Evolutionary conservation across 1,139 yeast species (phyloP).

Genomic region (Blastobotrys malaysiensis): DNA sequence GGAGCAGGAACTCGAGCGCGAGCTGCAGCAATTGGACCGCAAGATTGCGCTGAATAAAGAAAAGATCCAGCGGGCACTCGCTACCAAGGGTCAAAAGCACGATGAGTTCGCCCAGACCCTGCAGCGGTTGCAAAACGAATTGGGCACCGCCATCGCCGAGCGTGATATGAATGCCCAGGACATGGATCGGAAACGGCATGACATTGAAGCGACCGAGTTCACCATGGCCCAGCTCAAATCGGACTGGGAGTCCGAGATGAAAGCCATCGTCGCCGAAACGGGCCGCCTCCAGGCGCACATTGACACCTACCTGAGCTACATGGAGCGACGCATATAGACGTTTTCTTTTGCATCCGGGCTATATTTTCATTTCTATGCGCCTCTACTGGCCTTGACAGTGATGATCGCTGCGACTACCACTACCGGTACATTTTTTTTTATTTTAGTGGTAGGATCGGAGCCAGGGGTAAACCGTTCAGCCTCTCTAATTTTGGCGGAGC

Average conservation of each 20-base stretch:
- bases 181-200: constrained; percentile 43
- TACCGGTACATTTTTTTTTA: not conserved
- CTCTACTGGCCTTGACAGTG: not conserved
- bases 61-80: constrained; percentile 46
- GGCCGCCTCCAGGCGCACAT: constrained; percentile 52
- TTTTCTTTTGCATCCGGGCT: not conserved
- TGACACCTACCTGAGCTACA: constrained; percentile 44
- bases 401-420: not conserved
- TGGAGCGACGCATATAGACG: constrained; percentile 37
- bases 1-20: constrained; percentile 46
- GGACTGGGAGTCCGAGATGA: constrained; percentile 50
- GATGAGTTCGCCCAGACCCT: constrained; percentile 43
- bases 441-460: not conserved
- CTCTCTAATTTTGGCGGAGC: not conserved
- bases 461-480: not conserved
- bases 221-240: constrained; percentile 41
- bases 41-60: constrained; percentile 52
- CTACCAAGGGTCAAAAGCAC: constrained; percentile 46
- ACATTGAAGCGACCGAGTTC: constrained; percentile 45
- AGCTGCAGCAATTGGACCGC: constrained; percentile 45
- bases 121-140: constrained; percentile 42
- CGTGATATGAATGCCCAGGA: constrained; percentile 50
- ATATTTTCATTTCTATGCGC: not conserved
- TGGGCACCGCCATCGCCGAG: constrained; percentile 46
- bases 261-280: constrained; percentile 50